Conservation (phyloP, 306 rosid genomes). For the Adenanthera pavonina region DNA sequence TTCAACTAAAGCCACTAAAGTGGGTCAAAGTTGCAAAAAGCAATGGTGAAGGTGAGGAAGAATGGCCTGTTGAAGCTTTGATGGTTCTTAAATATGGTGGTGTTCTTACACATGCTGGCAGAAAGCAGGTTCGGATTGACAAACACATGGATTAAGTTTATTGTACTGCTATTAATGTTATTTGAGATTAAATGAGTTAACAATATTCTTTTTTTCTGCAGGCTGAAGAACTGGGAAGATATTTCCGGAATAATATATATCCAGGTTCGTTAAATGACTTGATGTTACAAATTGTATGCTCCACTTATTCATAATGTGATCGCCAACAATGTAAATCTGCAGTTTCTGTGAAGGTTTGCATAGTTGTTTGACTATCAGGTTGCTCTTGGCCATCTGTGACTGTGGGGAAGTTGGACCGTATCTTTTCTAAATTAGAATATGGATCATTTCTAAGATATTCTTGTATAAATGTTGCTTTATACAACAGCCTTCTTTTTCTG, state of each 20-base stretch:
- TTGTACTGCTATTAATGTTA: conserved; percentile 23
- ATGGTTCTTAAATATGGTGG: conserved; percentile 99
- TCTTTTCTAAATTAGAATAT: not conserved
- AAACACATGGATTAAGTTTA: conserved; percentile 24
- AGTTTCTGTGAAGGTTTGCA: not conserved
- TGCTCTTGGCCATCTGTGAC: not conserved
- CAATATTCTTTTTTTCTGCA: conserved; percentile 46
- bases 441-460: not conserved
- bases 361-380: not conserved
- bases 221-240: conserved; percentile 99
- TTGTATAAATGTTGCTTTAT: not conserved
- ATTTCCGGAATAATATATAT: conserved; percentile 94
- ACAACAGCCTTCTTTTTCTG: not conserved
- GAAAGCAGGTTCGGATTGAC: conserved; percentile 78
- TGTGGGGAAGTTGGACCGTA: not conserved
- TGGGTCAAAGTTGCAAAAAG: conserved; percentile 84
- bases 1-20: conserved; percentile 93
- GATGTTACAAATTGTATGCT: not conserved
- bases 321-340: conserved; percentile 10
- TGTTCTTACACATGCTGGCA: conserved; percentile 97
- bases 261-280: conserved; percentile 65
- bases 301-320: not conserved
- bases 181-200: not conserved
- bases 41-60: conserved; percentile 89
- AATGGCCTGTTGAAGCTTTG: conserved; percentile 92